These are phyloP conservation scores for Hymenoscyphus linearis DNA, from an alignment of 2,329 filamentous ascomycete genomes.

Conservation along the genomic window DNA sequence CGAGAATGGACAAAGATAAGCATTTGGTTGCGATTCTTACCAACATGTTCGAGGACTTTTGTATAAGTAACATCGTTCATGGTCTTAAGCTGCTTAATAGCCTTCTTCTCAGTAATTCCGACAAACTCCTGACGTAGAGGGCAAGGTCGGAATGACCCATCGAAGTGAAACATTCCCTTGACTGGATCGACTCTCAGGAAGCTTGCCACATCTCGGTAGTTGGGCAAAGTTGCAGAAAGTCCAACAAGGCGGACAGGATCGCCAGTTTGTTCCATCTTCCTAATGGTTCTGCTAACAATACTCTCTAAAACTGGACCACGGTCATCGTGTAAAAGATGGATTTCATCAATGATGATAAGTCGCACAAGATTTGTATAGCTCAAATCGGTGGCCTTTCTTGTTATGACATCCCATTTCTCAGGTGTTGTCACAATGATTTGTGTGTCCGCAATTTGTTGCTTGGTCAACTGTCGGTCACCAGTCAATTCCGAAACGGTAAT, in stretches of 20 bases:
- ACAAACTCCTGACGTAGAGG: constrained; percentile 96
- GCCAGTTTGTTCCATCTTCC: constrained; percentile 88
- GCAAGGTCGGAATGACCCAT: constrained; percentile 88
- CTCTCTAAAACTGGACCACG: constrained; percentile 95
- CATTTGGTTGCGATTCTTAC: constrained; percentile 92
- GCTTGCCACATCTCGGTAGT: constrained; percentile 92
- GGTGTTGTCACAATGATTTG: constrained; percentile 98
- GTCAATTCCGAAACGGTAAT: constrained; percentile 94
- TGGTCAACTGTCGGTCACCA: constrained; percentile 95
- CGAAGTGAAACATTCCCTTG: constrained; percentile 92
- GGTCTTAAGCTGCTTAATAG: constrained; percentile 96
- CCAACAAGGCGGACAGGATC: constrained; percentile 89
- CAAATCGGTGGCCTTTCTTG: constrained; percentile 91
- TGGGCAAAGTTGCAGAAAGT: constrained; percentile 90
- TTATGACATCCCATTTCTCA: constrained; percentile 99
- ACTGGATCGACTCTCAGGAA: constrained; percentile 85
- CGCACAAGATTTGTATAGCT: constrained; percentile 97
- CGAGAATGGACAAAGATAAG: constrained; percentile 97
- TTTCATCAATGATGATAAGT: constrained; percentile 94
- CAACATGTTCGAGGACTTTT: constrained; percentile 95
- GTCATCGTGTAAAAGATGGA: constrained; percentile 95
- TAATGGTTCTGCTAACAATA: constrained; percentile 90
- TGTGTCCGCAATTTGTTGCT: constrained; percentile 96
- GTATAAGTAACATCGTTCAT: constrained; percentile 99
- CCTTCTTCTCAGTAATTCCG: constrained; percentile 94